Evolutionary conservation across 768 basidiomycete genomes (phyloP).

Genomic region (Tulasnella sp.): DNA sequence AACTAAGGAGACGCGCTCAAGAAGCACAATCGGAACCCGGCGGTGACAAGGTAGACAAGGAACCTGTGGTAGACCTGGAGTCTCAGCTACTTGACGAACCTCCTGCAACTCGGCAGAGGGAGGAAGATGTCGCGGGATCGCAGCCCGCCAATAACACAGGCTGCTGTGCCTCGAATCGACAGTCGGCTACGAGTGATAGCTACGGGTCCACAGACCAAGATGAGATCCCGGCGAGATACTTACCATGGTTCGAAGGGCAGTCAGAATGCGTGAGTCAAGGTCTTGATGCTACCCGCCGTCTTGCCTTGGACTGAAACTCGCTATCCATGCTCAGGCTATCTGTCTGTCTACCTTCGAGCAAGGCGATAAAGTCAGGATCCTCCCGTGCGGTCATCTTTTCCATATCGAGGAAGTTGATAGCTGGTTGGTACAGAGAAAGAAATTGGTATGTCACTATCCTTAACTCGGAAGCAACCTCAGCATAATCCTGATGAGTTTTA

Average conservation of each 20-base stretch:
- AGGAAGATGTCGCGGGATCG: not conserved
- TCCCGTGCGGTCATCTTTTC: conserved; percentile 93
- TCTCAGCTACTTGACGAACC: conserved; percentile 12
- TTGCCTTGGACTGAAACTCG: conserved; percentile 3
- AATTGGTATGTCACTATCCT: conserved; percentile 57
- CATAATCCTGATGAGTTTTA: conserved; percentile 15
- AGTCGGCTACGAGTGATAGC: conserved; percentile 20
- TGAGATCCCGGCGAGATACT: conserved; percentile 10
- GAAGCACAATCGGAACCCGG: conserved; percentile 27
- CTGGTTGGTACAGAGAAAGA: conserved; percentile 89
- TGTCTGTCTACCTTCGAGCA: conserved; percentile 78
- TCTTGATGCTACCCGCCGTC: not conserved
- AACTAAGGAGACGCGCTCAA: conserved; percentile 36
- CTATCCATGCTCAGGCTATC: conserved; percentile 42
- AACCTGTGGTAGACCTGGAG: conserved; percentile 19
- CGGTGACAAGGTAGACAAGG: conserved; percentile 21
- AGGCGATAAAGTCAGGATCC: conserved; percentile 81
- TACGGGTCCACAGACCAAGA: conserved; percentile 17
- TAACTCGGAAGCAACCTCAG: too few relatives aligned
- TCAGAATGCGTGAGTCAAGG: conserved; percentile 2
- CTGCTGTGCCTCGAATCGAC: conserved; percentile 6
- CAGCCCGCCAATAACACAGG: conserved; percentile 2
- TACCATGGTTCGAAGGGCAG: conserved; percentile 12
- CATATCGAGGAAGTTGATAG: conserved; percentile 83
- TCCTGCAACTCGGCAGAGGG: conserved; percentile 4